Evolutionary conservation across 2,329 filamentous ascomycete genomes (phyloP).

Genomic region (Fusarium neocosmosporiellum): DNA sequence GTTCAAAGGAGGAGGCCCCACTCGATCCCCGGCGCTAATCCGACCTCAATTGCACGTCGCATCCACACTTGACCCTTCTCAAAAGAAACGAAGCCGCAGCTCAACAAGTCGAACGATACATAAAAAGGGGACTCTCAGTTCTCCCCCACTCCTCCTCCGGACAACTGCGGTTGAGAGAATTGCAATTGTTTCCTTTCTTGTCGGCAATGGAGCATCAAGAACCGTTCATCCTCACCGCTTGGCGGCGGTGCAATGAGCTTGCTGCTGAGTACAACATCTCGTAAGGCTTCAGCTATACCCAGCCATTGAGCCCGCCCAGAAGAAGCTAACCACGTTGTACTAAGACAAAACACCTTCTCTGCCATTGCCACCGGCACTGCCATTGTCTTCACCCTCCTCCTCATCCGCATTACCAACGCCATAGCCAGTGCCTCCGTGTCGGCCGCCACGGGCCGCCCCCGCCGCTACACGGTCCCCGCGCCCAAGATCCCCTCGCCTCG

Average conservation of each 20-base stretch:
- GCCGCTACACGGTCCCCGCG: conserved; percentile 69
- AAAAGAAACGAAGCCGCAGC: background rate
- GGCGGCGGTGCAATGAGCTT: conserved; percentile 35
- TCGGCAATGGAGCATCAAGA: conserved; percentile 34
- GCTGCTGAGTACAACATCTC: conserved; percentile 40
- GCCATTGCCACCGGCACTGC: conserved; percentile 43
- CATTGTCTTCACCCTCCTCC: conserved; percentile 45
- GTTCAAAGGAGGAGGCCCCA: conserved; percentile 25
- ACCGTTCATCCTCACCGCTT: conserved; percentile 31
- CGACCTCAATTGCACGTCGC: conserved; percentile 21
- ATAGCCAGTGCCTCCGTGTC: conserved; percentile 34
- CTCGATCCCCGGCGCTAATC: conserved; percentile 12
- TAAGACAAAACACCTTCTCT: conserved; percentile 45
- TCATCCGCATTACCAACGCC: conserved; percentile 44
- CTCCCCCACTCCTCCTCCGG: background rate
- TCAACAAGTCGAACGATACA: conserved; percentile 31
- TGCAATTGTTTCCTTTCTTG: background rate
- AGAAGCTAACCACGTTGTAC: conserved; percentile 4
- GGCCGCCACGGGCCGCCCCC: conserved; percentile 54
- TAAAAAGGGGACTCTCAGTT: conserved; percentile 17
- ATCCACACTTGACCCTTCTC: conserved; percentile 4
- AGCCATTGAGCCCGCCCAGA: conserved; percentile 9
- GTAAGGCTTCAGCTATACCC: conserved; percentile 27
- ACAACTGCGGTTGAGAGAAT: background rate
- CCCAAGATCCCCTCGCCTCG: conserved; percentile 71